phyloP scores from a whole-genome alignment of 805 yeast genomes.

The Zygoascus bituminiphila region DNA sequence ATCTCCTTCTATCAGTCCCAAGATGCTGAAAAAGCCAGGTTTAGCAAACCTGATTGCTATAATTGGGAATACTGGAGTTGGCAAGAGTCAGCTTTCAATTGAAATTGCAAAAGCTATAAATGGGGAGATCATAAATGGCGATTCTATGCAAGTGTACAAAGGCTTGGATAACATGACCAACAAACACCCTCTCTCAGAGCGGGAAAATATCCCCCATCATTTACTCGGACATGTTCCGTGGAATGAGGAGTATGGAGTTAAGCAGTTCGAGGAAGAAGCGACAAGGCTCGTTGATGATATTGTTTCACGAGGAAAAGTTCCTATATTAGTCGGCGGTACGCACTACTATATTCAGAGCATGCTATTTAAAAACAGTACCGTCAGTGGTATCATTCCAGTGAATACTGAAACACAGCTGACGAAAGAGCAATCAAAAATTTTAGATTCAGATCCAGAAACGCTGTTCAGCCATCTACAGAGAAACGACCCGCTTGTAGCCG shows the following conservation, averaged over 20 bases:
- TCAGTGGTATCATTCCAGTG: constrained; percentile 23
- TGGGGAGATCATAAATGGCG: constrained; percentile 93
- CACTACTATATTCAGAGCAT: constrained; percentile 84
- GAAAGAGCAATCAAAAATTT: constrained; percentile 32
- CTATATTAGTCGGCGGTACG: constrained; percentile 92
- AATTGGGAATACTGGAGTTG: constrained; percentile 95
- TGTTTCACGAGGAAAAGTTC: constrained; percentile 58
- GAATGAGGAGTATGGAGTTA: constrained; percentile 75
- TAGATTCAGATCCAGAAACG: constrained; percentile 38
- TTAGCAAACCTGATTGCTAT: constrained; percentile 45
- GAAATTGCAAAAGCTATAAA: constrained; percentile 67
- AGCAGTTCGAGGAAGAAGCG: constrained; percentile 71
- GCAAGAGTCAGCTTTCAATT: constrained; percentile 78
- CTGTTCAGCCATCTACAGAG: constrained; percentile 40
- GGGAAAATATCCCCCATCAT: constrained; percentile 74
- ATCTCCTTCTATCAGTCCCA: too few relatives aligned
- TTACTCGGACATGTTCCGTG: constrained; percentile 77
- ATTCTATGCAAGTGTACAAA: constrained; percentile 91
- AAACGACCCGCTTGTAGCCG: constrained; percentile 64
- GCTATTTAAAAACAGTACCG: constrained; percentile 60
- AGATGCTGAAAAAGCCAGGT: constrained; percentile 12
- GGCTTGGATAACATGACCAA: constrained; percentile 73
- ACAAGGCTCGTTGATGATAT: constrained; percentile 42
- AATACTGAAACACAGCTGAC: constrained; percentile 17
- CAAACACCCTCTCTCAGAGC: constrained; percentile 77